phyloP scores from a whole-genome alignment of 2,329 filamentous ascomycete genomes.

The Xylariaceae sp. region DNA sequence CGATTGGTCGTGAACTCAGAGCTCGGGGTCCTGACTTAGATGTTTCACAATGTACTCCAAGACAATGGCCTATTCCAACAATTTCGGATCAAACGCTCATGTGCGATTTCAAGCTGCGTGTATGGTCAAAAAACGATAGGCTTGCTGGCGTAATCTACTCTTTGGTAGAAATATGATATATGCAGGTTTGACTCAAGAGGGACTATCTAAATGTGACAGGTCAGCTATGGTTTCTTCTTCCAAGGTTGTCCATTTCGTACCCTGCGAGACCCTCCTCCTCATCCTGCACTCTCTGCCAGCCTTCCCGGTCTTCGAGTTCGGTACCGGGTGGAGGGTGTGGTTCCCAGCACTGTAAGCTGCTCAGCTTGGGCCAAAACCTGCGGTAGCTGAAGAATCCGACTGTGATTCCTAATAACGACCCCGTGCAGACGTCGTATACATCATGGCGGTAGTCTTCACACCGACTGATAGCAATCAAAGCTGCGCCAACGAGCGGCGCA shows the following conservation, averaged over 20 bases:
- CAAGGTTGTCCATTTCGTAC: conserved; percentile 28
- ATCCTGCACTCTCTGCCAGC: conserved; percentile 46
- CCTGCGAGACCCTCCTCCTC: conserved; percentile 46
- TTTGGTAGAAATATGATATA: not conserved
- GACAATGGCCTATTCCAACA: no score
- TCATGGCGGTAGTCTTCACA: conserved; percentile 70
- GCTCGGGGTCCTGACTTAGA: no score
- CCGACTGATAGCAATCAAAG: conserved; percentile 65
- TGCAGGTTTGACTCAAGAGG: conserved; percentile 5
- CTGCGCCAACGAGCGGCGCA: conserved; percentile 56
- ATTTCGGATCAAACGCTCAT: no score
- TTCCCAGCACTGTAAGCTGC: conserved; percentile 50
- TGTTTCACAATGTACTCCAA: no score
- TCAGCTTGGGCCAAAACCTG: conserved; percentile 57
- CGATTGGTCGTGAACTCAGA: no score
- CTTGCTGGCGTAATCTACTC: no score
- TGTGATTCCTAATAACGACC: conserved; percentile 55
- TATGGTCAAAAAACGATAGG: no score
- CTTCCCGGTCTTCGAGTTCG: conserved; percentile 26
- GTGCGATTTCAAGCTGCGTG: no score
- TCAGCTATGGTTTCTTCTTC: conserved; percentile 20
- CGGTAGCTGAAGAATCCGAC: conserved; percentile 65
- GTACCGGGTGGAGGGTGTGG: conserved; percentile 49
- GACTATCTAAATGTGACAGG: conserved; percentile 23
- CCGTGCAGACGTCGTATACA: conserved; percentile 64